Base-by-base conservation (phyloP, 176 grass and related monocot species). In the Avena insularis region DNA sequence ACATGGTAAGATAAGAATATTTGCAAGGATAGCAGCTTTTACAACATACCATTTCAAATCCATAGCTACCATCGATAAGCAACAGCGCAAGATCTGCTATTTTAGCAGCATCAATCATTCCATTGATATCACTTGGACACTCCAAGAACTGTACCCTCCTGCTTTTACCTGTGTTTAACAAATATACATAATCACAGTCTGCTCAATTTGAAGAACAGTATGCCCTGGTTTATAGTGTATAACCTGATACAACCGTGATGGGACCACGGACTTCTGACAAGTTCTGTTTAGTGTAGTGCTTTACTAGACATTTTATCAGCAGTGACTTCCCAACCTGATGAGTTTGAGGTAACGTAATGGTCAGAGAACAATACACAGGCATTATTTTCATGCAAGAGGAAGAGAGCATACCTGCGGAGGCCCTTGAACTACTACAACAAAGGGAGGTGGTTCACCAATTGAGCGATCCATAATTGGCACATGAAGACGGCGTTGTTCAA, bases 81-180 rank as follows among this genome's bases (percentile, higher is more conserved):
- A 99, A 81, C 86, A 99, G 84, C 17, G 94, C 97, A 2, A 99
- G 92, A 93, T 99, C 97, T 77, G 97, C 97, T 79, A 96, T 96
- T 85, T 99, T 99, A 68, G 97, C 97, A 72, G 97, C 97, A 87
- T 99, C 97, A 81, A 99, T 99, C 97, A 99, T 99, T 59, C 94
- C 91, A 2, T 99, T 99, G 47, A 96, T 94, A 86, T 99, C 94
- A 87, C 96, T 99, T 71, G 92, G 97, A 77, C 97, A 99, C 83
- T 99, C 92, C 23, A 99, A n/a, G 73, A 99, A 96, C 79, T 99
- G 92, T 71, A 99, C 92, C 75, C 97, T 92, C 80, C 90, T 96
- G 27, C 87, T 90, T 86, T 99, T 99, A 64, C 97, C 97, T 99
- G 63, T 35, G 88, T 65, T 36, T 35, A 94, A 68, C 15, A 62